Conservation (phyloP, 2,329 filamentous ascomycete species). For the Colletotrichum sublineola region DNA sequence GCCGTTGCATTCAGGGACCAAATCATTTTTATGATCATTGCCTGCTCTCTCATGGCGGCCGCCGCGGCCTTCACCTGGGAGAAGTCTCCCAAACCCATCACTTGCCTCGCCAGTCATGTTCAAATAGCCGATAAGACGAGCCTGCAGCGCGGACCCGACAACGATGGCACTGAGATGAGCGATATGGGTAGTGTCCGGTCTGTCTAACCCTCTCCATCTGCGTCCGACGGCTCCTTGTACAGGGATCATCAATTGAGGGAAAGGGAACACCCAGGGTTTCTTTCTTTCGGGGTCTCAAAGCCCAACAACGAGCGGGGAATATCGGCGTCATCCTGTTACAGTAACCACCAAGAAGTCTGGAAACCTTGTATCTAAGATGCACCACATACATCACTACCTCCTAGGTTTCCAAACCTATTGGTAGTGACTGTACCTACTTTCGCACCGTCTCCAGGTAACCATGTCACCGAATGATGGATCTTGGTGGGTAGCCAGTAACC, state of each 20-base stretch:
- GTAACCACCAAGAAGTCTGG: too few species aligned
- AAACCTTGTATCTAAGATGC: too few species aligned
- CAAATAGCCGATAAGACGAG: slow-evolving; percentile 34
- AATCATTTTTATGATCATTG: slow-evolving; percentile 60
- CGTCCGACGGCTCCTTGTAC: slow-evolving; percentile 5
- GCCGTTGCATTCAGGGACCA: slow-evolving; percentile 61
- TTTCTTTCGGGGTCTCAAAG: slow-evolving; percentile 22
- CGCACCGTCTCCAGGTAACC: not conserved
- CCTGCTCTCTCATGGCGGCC: slow-evolving; percentile 59
- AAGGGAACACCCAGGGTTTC: slow-evolving; percentile 13
- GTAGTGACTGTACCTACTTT: not conserved
- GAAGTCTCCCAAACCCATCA: slow-evolving; percentile 54
- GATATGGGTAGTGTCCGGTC: slow-evolving; percentile 38
- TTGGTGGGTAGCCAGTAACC: not conserved
- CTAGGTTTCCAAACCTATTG: too few species aligned
- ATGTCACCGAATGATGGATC: not conserved
- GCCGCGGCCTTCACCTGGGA: slow-evolving; percentile 61
- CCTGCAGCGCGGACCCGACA: slow-evolving; percentile 12
- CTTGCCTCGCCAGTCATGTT: slow-evolving; percentile 19
- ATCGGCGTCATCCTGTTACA: not conserved
- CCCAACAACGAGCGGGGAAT: not conserved
- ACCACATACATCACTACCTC: too few species aligned
- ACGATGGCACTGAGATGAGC: slow-evolving; percentile 35
- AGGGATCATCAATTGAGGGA: slow-evolving; percentile 16
- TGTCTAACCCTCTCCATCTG: not conserved